Evolutionary conservation across 768 basidiomycete species (phyloP).

Genomic region (Dioszegia hungarica): DNA sequence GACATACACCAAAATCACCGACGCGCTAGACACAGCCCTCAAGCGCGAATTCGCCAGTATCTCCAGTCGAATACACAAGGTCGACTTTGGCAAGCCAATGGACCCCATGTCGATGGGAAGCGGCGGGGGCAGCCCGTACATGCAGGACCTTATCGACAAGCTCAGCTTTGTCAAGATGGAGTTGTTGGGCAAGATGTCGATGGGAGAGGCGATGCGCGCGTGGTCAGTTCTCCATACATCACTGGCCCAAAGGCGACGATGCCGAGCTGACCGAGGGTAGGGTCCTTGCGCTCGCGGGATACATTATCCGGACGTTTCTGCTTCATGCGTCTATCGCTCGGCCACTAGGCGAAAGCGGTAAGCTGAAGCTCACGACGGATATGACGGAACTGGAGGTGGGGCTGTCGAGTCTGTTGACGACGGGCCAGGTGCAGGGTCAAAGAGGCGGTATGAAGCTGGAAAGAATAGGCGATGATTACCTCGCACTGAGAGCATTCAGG

Average conservation of each 20-base stretch:
- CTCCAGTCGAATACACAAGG: conserved; percentile 69
- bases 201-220: conserved; percentile 66
- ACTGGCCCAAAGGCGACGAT: not conserved
- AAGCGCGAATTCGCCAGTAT: conserved; percentile 75
- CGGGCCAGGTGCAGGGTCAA: conserved; percentile 46
- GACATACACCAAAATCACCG: conserved; percentile 40
- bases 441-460: conserved; percentile 67
- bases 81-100: conserved; percentile 69
- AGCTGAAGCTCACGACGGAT: conserved; percentile 88
- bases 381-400: conserved; percentile 97
- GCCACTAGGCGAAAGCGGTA: conserved; percentile 86
- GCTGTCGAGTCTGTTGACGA: conserved; percentile 67
- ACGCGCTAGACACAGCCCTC: conserved; percentile 52
- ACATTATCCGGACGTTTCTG: conserved; percentile 78
- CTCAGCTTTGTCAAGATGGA: conserved; percentile 74
- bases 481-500: conserved; percentile 78
- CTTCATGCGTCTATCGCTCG: conserved; percentile 88
- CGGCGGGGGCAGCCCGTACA: conserved; percentile 68
- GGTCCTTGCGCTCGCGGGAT: conserved; percentile 58
- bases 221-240: conserved; percentile 57
- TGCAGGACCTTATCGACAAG: conserved; percentile 88
- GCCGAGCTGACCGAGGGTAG: conserved; percentile 15
- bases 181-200: conserved; percentile 63
- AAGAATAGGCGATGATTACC: conserved; percentile 79
- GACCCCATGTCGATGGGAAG: conserved; percentile 60